Conservation (phyloP, 805 yeast genomes). For the Ogataea glucozyma region DNA sequence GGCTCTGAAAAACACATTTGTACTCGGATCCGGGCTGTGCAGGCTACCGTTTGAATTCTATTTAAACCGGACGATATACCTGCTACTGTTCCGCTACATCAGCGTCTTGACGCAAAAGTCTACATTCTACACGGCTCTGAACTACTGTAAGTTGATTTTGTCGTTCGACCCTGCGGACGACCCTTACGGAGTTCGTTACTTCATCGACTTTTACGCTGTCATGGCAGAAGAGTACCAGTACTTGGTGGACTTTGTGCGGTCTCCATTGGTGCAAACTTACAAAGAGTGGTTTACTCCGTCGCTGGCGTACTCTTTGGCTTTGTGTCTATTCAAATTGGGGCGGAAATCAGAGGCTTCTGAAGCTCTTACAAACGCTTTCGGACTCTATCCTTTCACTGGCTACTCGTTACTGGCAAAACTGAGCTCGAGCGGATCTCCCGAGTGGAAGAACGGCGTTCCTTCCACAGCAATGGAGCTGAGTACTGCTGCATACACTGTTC, state of each 20-base stretch:
- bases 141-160: slow-evolving; percentile 68
- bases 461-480: slow-evolving; percentile 42
- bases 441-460: slow-evolving; percentile 29
- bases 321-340: slow-evolving; percentile 55
- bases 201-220: slow-evolving; percentile 77
- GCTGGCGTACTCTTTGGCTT: slow-evolving; percentile 60
- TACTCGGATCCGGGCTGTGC: slow-evolving; percentile 54
- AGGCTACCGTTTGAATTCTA: slow-evolving; percentile 76
- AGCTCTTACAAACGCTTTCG: slow-evolving; percentile 51
- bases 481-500: slow-evolving; percentile 57
- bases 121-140: slow-evolving; percentile 73
- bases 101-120: slow-evolving; percentile 73
- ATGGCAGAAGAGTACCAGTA: slow-evolving; percentile 64
- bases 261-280: slow-evolving; percentile 59
- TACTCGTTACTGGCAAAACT: slow-evolving; percentile 48
- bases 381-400: slow-evolving; percentile 59
- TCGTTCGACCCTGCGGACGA: slow-evolving; percentile 74
- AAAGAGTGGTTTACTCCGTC: slow-evolving; percentile 73
- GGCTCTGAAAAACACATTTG: slow-evolving; percentile 60
- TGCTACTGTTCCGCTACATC: slow-evolving; percentile 72
- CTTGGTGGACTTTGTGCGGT: slow-evolving; percentile 55
- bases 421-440: slow-evolving; percentile 36
- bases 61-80: slow-evolving; percentile 74
- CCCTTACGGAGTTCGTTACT: slow-evolving; percentile 81
- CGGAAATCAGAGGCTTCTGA: slow-evolving; percentile 43